A percentile compares a stretch with the other conserved stretches of the same genome.
Evolutionary conservation across 768 basidiomycete genomes (phyloP).

Genomic region (Boletus reticulatus): DNA sequence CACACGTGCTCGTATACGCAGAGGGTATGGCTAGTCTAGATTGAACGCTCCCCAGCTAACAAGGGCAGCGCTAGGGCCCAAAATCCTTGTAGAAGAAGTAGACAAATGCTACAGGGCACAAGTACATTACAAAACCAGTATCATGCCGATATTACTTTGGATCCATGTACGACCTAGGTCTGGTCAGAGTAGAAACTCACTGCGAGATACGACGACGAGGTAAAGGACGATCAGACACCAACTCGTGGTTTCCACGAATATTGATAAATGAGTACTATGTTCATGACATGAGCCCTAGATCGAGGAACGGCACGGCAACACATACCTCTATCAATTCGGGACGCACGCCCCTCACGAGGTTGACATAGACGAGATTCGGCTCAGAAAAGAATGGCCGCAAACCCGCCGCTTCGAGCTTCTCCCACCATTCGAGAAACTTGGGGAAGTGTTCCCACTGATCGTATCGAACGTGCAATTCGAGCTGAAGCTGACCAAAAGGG

Average conservation of each 20-base stretch:
- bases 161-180: neutral
- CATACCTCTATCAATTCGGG: conserved; percentile 43
- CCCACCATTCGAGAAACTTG: conserved; percentile 65
- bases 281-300: neutral
- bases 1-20: too few relatives aligned
- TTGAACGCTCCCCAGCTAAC: too few relatives aligned
- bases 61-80: too few relatives aligned
- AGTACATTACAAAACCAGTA: conserved; percentile 7
- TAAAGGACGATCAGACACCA: too few relatives aligned
- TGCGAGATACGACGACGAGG: conserved; percentile 2
- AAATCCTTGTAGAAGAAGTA: too few relatives aligned
- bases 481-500: conserved; percentile 69
- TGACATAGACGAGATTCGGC: conserved; percentile 46
- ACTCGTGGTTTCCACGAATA: too few relatives aligned
- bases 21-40: too few relatives aligned
- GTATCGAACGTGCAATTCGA: conserved; percentile 61
- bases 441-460: conserved; percentile 52
- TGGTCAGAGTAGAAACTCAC: neutral
- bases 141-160: conserved; percentile 13
- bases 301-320: too few relatives aligned
- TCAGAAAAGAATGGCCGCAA: conserved; percentile 74
- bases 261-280: too few relatives aligned
- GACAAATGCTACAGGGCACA: neutral
- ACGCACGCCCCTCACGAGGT: conserved; percentile 36
- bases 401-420: conserved; percentile 64